Evolutionary conservation across 2,329 filamentous ascomycete genomes (phyloP).

Genomic region (Cercospora janseana): DNA sequence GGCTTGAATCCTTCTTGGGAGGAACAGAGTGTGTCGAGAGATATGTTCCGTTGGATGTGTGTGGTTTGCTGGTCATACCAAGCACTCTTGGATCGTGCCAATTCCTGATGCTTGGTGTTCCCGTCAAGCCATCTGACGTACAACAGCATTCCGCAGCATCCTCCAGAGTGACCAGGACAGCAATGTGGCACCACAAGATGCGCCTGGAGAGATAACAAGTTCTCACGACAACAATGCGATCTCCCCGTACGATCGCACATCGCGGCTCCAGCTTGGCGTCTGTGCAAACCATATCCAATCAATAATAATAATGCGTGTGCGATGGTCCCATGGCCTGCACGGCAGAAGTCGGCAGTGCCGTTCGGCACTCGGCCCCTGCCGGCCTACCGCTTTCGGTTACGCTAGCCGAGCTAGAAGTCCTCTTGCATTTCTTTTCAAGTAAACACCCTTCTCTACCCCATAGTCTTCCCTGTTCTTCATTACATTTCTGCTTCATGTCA

Average conservation of each 20-base stretch:
- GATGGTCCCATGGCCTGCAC: conserved; percentile 5
- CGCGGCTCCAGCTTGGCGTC: conserved; percentile 4
- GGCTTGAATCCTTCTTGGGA: no score
- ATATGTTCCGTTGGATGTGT: no score
- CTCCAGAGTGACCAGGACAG: background rate
- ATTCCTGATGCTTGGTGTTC: conserved; percentile 10
- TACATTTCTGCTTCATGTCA: conserved; percentile 3
- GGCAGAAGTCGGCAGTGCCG: background rate
- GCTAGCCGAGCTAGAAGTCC: conserved; percentile 5
- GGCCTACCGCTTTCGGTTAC: conserved; percentile 2
- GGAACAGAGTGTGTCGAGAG: no score
- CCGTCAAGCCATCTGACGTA: background rate
- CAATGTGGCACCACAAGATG: no score
- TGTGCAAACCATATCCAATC: background rate
- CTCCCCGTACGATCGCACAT: background rate
- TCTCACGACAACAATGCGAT: background rate
- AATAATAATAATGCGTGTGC: background rate
- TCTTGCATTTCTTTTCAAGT: conserved; percentile 11
- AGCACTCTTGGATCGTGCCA: conserved; percentile 10
- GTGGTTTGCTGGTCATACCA: no score
- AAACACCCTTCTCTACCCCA: background rate
- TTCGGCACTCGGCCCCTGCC: background rate
- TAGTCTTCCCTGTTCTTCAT: conserved; percentile 3
- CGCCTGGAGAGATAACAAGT: background rate
- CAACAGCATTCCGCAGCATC: no score